These are phyloP conservation scores for Botrytis fabae DNA, from an alignment of 2,329 filamentous ascomycete species.

Conservation along the genomic window DNA sequence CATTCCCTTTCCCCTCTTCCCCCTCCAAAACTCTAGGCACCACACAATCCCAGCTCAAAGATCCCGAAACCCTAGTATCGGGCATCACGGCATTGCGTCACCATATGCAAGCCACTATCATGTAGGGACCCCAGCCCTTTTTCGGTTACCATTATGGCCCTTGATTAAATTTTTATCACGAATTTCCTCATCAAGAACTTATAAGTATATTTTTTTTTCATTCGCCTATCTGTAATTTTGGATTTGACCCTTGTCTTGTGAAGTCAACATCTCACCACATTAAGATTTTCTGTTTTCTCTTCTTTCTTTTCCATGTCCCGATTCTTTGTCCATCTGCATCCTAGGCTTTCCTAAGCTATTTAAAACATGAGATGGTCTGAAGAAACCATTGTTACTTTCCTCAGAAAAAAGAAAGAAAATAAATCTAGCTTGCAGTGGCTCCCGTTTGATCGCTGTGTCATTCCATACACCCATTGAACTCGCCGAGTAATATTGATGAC, in stretches of 20 bases:
- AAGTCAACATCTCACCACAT: neutral
- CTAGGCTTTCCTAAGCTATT: neutral
- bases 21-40: neutral
- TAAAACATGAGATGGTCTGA: neutral
- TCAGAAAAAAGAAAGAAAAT: neutral
- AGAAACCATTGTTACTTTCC: neutral
- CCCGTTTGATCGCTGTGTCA: conserved; percentile 25
- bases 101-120: neutral
- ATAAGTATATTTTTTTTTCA: neutral
- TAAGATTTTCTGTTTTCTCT: neutral
- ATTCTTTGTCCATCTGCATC: neutral
- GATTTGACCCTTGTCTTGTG: neutral
- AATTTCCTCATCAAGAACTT: neutral
- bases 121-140: neutral
- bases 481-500: conserved; percentile 22
- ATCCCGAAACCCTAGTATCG: neutral
- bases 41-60: neutral
- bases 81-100: neutral
- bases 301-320: neutral
- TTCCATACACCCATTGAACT: neutral
- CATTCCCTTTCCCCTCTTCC: neutral
- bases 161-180: neutral
- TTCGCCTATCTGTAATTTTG: neutral
- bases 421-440: neutral
- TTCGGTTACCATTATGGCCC: neutral